phyloP scores from a whole-genome alignment of 257 asterid genomes.

The Salvia miltiorrhiza region DNA sequence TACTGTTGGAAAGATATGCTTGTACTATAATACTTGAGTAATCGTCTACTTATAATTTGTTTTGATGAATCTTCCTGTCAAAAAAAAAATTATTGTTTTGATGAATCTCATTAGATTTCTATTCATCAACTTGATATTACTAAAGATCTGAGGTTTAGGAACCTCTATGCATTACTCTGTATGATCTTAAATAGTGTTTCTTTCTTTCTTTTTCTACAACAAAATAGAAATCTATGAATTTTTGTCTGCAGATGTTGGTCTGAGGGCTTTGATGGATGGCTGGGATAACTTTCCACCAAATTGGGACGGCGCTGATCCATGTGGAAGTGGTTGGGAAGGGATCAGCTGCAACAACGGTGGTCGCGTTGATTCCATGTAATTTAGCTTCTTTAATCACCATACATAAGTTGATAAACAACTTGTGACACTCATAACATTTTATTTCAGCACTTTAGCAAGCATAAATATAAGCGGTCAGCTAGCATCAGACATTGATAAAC shows the following conservation, averaged over 20 bases:
- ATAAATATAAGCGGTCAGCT: constrained; percentile 53
- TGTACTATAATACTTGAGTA: not conserved
- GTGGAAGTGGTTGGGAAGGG: constrained; percentile 69
- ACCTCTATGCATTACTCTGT: no score
- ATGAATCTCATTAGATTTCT: no score
- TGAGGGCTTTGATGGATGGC: constrained; percentile 35
- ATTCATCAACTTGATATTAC: no score
- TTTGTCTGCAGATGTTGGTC: constrained; percentile 41
- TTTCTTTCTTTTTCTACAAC: no score
- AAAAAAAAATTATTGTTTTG: no score
- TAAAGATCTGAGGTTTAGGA: no score
- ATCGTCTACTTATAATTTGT: not conserved
- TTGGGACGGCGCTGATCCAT: constrained; percentile 72
- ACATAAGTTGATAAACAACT: not conserved
- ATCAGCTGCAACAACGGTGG: constrained; percentile 38
- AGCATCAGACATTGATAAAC: constrained; percentile 54
- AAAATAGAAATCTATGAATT: no score
- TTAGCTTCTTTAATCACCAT: not conserved
- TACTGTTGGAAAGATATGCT: not conserved
- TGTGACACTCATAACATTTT: not conserved
- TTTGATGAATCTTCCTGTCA: no score
- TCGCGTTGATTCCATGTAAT: constrained; percentile 56
- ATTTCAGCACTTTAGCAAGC: constrained; percentile 66
- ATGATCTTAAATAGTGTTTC: no score
- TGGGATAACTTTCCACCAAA: constrained; percentile 66